Evolutionary conservation across 352 stramenopile species (phyloP).

Genomic region (Pythium dissotocum): DNA sequence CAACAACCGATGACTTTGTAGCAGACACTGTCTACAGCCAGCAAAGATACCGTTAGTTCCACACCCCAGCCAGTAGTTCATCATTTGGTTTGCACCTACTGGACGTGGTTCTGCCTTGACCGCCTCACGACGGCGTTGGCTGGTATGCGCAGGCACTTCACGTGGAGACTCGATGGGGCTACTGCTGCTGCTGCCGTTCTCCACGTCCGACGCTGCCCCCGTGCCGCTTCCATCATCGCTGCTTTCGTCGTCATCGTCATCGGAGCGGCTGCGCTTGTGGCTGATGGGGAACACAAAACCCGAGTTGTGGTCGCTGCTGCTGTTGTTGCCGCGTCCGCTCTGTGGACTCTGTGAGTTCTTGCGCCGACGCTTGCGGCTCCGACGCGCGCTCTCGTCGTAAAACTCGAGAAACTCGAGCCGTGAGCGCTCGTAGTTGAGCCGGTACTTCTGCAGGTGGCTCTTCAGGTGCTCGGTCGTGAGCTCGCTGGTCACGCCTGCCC

Average conservation of each 20-base stretch:
- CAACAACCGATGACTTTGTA: background rate
- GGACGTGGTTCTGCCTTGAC: slow-evolving; percentile 9
- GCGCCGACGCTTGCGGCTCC: slow-evolving; percentile 62
- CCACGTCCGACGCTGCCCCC: background rate
- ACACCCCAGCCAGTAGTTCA: background rate
- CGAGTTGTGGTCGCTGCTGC: slow-evolving; percentile 22
- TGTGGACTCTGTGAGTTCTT: background rate
- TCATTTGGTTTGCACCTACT: background rate
- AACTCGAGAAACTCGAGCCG: slow-evolving; percentile 85
- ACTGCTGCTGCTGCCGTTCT: background rate
- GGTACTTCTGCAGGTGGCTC: slow-evolving; percentile 89
- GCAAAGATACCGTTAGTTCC: background rate
- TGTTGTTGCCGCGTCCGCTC: background rate
- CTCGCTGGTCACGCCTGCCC: slow-evolving; percentile 47
- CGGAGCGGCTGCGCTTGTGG: slow-evolving; percentile 12
- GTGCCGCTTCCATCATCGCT: slow-evolving; percentile 5
- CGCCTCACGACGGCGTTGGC: background rate
- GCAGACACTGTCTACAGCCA: background rate
- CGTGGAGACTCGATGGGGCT: slow-evolving; percentile 4
- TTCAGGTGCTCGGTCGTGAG: slow-evolving; percentile 89
- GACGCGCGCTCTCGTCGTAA: slow-evolving; percentile 77
- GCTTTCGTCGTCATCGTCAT: background rate
- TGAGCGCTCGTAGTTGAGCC: slow-evolving; percentile 86
- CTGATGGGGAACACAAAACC: slow-evolving; percentile 27
- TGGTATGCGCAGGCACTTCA: background rate